Evolutionary conservation across 1,139 yeast species (phyloP), one percentile per base, ranked within the genome.

Genomic region (Arxiozyma slooffiae): DNA sequence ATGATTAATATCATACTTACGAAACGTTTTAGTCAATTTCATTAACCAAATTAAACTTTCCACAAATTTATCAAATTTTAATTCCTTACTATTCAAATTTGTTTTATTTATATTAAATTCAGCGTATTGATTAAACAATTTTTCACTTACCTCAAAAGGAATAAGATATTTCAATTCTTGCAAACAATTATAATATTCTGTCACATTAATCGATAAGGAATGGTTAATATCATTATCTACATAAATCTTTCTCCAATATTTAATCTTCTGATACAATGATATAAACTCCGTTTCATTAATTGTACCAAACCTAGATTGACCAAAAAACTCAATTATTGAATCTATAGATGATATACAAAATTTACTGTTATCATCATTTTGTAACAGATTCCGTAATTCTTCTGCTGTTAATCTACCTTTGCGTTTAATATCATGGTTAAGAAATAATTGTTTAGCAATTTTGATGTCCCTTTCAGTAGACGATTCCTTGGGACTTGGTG

Each of bases 31-130:
- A 1, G 95, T 86, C 58, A 85, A 76, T 56, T 86, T 79, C 65
- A 88, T 75, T 59, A 87, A 71, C 74, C 86, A 84, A 37, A 86
- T 85, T 58, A 88, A 75, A 51, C 86, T 75, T 63, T 87, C 95
- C 44, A 87, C 89, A 67, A 87, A 87, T 64, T 81, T 77, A 67
- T 88, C 96, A 66, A 87, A 88, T 55, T 85, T 81, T 65, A 87
- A 72, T 56, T 78, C 82, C 22, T 81, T 82, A 4, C 75, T 75
- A 41, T 68, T 67, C 41, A 66, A 57, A 53, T 54, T 53, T 14
- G 45, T 20, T 17, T 58, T 57, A 44, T 61, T 60, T 20, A 62
- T 55, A 41, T 51, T 51, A 41, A 60, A 63, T 44, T 66, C 68
- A 2, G 68, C 62, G 54, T 61, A 67, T 44, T 64, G 67, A 41